A percentile compares a stretch with the other conserved stretches of the same genome.
phyloP scores from a whole-genome alignment of 75 land plant genomes.

The Pinus tabuliformis region DNA sequence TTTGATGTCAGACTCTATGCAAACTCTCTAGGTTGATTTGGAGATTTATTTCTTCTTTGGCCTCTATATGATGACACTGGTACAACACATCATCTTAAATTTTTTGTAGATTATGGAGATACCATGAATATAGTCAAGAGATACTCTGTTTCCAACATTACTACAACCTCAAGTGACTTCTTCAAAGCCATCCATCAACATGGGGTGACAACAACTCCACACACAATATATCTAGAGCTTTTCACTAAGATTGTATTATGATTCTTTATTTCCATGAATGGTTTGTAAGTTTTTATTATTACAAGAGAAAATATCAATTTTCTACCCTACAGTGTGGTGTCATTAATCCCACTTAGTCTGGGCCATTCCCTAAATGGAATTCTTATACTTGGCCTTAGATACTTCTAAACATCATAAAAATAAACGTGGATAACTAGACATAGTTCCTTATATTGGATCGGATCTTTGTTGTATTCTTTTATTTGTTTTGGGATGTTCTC shows the following conservation, averaged over 20 bases:
- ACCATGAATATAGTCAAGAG: background rate
- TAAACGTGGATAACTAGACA: no score
- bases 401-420: no score
- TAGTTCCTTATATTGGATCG: no score
- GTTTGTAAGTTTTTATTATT: background rate
- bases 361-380: no score
- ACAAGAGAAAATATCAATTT: background rate
- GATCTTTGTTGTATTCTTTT: no score
- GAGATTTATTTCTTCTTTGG: background rate
- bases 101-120: background rate
- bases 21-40: background rate
- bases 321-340: no score
- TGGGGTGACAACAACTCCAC: background rate
- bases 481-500: no score
- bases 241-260: no score
- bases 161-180: background rate
- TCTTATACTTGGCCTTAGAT: no score
- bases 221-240: background rate
- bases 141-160: background rate
- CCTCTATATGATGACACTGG: background rate
- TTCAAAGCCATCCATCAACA: background rate
- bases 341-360: no score
- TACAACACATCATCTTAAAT: background rate
- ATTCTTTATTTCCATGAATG: background rate
- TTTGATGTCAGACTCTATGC: background rate